Base-by-base conservation (phyloP, 2,329 filamentous ascomycete species). In the Fusarium begoniae region DNA sequence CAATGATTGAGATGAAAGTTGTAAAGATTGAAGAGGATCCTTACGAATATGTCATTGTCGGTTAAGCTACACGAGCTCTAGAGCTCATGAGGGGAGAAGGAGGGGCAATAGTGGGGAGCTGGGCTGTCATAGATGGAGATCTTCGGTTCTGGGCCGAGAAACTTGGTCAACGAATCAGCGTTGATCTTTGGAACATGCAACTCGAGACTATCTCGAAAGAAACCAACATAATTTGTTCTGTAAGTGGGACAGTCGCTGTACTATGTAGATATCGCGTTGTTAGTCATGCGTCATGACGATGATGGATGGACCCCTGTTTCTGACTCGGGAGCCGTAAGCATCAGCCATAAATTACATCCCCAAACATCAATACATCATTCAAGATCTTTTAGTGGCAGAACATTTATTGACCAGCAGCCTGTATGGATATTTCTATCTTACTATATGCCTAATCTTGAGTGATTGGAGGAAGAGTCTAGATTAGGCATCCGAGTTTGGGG, bases 81-180 rank as follows among this genome's bases (percentile, higher is more conserved):
- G 11, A 60, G 55, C 54, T 70, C 60, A 62, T 68, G 63, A 55
- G 37, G 28, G 54, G 32, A 35, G 26, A 24, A 30, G 48, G 65
- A 70, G 70, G 65, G 66, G 70, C 60, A 74, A 66, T 65, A 70
- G 67, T 69, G 72, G 72, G 71, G 58, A 62, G 40, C n/a, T 32
- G 22, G 48, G 63, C 35, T 62, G 55, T 51, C 38, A 63, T 57
- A 30, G 28, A 70, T 50, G 38, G 51, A 13, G 38, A 28, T 24
- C 8, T 40, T 38, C 22, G 55, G 55, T 50, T 47, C 28, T 47
- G 4, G 18, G 26, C 40, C 43, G 66, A 48, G 51, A 57, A 55
- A 40, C 17, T 17, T 26, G 6, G 2, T n/a, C 22, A 28, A n/a
- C 43, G 48, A 69, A 50, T 63, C 26, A 51, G 45, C 14, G 26